These are phyloP conservation scores for Parmelia sp. DNA, from an alignment of 495 filamentous ascomycete species.

Conservation along the genomic window DNA sequence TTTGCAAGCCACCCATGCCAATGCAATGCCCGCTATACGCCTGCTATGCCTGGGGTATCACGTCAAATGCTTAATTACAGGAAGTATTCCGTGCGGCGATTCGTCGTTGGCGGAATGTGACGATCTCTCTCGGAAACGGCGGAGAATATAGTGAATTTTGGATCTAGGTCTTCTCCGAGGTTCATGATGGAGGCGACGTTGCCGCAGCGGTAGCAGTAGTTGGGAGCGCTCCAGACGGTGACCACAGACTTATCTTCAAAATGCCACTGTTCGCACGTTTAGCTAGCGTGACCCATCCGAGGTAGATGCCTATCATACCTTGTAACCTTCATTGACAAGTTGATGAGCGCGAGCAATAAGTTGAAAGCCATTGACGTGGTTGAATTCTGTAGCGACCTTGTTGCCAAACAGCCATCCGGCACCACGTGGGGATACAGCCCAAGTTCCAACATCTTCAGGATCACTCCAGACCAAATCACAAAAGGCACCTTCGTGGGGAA, in stretches of 20 bases:
- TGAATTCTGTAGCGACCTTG: conserved; percentile 97
- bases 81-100: conserved; percentile 89
- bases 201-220: conserved; percentile 98
- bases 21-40: conserved; percentile 14
- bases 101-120: conserved; percentile 73
- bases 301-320: conserved; percentile 43
- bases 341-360: conserved; percentile 95
- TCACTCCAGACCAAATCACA: conserved; percentile 98
- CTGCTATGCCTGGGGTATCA: conserved; percentile 26
- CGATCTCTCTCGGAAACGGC: conserved; percentile 89
- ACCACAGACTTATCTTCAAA: conserved; percentile 93
- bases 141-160: conserved; percentile 88
- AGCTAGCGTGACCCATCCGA: background rate
- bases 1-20: background rate
- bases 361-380: conserved; percentile 92
- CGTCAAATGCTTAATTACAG: conserved; percentile 45
- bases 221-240: conserved; percentile 98
- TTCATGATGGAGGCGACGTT: conserved; percentile 98
- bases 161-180: conserved; percentile 73
- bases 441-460: conserved; percentile 96
- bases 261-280: conserved; percentile 57
- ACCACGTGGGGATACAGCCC: conserved; percentile 90
- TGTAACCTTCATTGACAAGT: conserved; percentile 96
- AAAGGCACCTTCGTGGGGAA: conserved; percentile 96
- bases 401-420: conserved; percentile 97